These are phyloP conservation scores for Thermothielavioides terrestris DNA, from an alignment of 495 filamentous ascomycete species.

Conservation along the genomic window DNA sequence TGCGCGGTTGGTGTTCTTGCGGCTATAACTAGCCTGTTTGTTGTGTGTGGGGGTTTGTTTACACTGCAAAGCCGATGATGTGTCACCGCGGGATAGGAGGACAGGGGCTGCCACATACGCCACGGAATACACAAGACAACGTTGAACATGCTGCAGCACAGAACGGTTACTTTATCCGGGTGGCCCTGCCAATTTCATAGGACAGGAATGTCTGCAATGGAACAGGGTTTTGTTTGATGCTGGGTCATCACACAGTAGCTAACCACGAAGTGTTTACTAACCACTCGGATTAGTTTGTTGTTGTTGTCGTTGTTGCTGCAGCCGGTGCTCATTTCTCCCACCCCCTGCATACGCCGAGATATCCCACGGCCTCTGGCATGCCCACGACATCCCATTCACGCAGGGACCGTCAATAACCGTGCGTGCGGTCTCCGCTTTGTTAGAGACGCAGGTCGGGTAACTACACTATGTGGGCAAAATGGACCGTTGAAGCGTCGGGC, in stretches of 20 bases:
- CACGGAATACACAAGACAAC: too few species aligned
- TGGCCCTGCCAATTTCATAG: background rate
- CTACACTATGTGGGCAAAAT: too few species aligned
- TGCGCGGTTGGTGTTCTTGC: background rate
- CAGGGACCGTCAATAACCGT: too few species aligned
- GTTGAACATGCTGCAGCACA: too few species aligned
- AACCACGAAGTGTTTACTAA: too few species aligned
- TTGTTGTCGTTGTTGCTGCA: background rate
- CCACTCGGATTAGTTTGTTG: too few species aligned
- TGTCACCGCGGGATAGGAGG: conserved; percentile 1
- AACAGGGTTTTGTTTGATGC: background rate
- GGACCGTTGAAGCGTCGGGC: too few species aligned
- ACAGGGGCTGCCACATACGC: background rate
- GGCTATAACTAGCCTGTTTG: background rate
- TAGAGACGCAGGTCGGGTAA: too few species aligned
- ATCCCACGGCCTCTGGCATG: background rate
- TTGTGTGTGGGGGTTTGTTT: background rate
- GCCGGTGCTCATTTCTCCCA: too few species aligned
- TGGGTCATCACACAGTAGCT: background rate
- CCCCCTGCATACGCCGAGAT: background rate
- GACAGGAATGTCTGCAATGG: background rate
- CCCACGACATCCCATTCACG: background rate
- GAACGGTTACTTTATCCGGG: too few species aligned
- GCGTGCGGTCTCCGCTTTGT: background rate
- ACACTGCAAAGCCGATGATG: background rate